phyloP scores from a whole-genome alignment of 148 eudicot species.

The Hydrangea macrophylla region DNA sequence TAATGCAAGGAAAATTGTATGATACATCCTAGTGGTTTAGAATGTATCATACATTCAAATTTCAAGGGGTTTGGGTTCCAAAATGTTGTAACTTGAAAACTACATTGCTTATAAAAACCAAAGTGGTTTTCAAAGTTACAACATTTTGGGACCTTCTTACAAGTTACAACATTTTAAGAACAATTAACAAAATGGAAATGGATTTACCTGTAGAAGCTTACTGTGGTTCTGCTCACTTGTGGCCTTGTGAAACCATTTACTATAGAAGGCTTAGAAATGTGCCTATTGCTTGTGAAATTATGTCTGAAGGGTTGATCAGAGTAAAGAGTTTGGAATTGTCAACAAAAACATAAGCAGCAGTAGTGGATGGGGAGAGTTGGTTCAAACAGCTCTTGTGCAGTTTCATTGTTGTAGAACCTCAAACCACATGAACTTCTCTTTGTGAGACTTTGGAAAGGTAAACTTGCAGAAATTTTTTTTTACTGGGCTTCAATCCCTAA shows the following conservation, averaged over 20 bases:
- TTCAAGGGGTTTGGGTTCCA: no score
- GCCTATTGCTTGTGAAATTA: constrained; percentile 47
- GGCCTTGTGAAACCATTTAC: constrained; percentile 60
- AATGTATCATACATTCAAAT: no score
- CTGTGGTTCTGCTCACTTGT: constrained; percentile 57
- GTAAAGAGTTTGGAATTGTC: constrained; percentile 45
- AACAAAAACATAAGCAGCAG: constrained; percentile 59
- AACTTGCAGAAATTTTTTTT: no score
- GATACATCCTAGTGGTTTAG: no score
- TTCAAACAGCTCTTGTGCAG: constrained; percentile 23
- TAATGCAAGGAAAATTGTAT: no score
- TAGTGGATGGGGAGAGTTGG: constrained; percentile 53
- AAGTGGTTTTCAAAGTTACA: no score
- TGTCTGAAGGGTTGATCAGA: constrained; percentile 48
- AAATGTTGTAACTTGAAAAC: no score
- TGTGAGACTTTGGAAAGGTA: background rate
- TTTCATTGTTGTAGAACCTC: background rate
- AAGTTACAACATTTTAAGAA: no score
- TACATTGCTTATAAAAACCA: no score
- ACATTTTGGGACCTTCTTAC: no score
- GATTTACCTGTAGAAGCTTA: constrained; percentile 31
- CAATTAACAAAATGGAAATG: constrained; percentile 22
- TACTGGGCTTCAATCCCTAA: no score
- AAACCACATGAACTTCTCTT: background rate
- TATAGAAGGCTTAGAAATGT: constrained; percentile 62